Evolutionary conservation across 805 yeast species (phyloP).

Genomic region (Kodamaea leandrae): DNA sequence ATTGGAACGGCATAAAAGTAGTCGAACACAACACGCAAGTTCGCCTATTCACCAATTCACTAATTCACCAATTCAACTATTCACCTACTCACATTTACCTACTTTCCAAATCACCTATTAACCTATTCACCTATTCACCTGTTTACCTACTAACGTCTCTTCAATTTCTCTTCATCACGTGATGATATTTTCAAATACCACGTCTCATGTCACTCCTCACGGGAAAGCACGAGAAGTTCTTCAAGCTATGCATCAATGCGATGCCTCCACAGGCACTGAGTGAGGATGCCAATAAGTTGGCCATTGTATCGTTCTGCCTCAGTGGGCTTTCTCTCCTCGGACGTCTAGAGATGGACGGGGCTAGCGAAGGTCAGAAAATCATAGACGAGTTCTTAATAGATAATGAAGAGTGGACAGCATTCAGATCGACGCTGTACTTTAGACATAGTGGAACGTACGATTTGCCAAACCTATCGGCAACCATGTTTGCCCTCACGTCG

Average conservation of each 20-base stretch:
- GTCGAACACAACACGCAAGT: too few relatives aligned
- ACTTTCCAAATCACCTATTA: too few relatives aligned
- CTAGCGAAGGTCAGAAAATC: constrained; percentile 40
- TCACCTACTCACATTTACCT: too few relatives aligned
- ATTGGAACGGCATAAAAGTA: too few relatives aligned
- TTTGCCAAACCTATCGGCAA: constrained; percentile 66
- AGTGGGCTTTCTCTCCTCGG: constrained; percentile 53
- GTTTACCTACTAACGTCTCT: too few relatives aligned
- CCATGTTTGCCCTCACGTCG: constrained; percentile 68
- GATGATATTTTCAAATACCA: neutral
- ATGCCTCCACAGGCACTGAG: constrained; percentile 56
- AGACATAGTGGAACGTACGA: constrained; percentile 42
- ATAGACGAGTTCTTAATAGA: constrained; percentile 43
- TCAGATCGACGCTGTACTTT: constrained; percentile 58
- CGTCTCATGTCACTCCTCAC: neutral
- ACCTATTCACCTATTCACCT: too few relatives aligned
- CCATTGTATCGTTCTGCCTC: constrained; percentile 69
- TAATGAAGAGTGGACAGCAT: constrained; percentile 41
- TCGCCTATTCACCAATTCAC: too few relatives aligned
- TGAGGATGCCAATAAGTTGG: constrained; percentile 67
- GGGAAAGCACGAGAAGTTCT: constrained; percentile 43
- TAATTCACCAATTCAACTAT: too few relatives aligned
- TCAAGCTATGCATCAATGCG: constrained; percentile 49
- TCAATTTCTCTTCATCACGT: neutral
- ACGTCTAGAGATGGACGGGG: constrained; percentile 24